These are phyloP conservation scores for Capsicum chinense DNA, from an alignment of 257 asterid genomes.

Conservation along the genomic window DNA sequence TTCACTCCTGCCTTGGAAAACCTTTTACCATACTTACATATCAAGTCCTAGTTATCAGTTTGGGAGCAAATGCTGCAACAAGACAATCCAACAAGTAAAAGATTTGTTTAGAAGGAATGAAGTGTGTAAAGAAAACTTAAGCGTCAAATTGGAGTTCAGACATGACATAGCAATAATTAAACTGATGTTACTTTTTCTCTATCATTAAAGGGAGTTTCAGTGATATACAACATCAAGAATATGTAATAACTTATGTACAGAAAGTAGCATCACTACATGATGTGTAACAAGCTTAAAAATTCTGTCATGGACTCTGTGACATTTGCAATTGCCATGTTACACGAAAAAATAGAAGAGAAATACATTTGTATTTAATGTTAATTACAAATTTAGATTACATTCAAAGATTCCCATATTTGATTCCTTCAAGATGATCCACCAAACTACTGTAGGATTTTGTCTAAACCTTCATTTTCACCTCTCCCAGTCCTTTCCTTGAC, in stretches of 20 bases:
- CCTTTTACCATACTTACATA: constrained; percentile 68
- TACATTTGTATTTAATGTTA: not conserved
- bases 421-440: not conserved
- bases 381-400: not conserved
- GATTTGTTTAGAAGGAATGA: constrained; percentile 21
- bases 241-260: not conserved
- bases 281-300: not conserved
- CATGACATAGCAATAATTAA: not conserved
- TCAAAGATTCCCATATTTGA: not conserved
- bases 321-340: constrained; percentile 3
- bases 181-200: not conserved
- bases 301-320: not conserved
- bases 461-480: not conserved
- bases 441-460: not conserved
- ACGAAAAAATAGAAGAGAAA: not conserved
- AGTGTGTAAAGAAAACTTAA: constrained; percentile 11
- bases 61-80: constrained; percentile 75
- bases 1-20: constrained; percentile 70
- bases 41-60: constrained; percentile 69
- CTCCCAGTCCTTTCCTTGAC: not conserved
- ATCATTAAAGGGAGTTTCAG: constrained; percentile 2
- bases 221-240: not conserved
- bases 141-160: not conserved
- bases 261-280: not conserved
- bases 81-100: constrained; percentile 30